These are phyloP conservation scores for Arthroderma sp. DNA, from an alignment of 2,329 filamentous ascomycete species.

Conservation along the genomic window DNA sequence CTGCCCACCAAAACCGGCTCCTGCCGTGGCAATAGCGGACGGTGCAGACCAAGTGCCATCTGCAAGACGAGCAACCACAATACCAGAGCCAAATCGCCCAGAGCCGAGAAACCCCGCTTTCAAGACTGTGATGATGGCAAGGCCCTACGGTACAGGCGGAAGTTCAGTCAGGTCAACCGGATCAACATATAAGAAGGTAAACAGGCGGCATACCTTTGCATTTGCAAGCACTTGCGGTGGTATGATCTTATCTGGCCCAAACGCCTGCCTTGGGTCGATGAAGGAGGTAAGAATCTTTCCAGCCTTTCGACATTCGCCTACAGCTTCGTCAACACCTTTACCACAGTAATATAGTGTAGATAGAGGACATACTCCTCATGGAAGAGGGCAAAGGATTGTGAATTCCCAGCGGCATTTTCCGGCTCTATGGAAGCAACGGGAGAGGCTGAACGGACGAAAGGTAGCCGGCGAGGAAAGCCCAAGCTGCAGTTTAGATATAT, in stretches of 20 bases:
- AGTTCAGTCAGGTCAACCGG: neutral
- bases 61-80: constrained; percentile 36
- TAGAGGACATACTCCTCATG: constrained; percentile 30
- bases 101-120: constrained; percentile 40
- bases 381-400: constrained; percentile 37
- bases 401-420: constrained; percentile 11
- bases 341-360: constrained; percentile 9
- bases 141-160: constrained; percentile 23
- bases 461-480: too few relatives aligned
- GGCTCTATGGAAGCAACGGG: too few relatives aligned
- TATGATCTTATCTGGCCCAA: constrained; percentile 95
- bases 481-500: too few relatives aligned
- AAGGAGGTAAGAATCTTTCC: constrained; percentile 92
- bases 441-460: too few relatives aligned
- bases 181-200: neutral
- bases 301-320: constrained; percentile 95
- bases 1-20: constrained; percentile 38
- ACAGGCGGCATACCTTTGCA: constrained; percentile 56
- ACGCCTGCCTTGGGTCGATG: constrained; percentile 81
- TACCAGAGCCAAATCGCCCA: constrained; percentile 36
- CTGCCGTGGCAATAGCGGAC: constrained; percentile 36
- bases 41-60: constrained; percentile 39
- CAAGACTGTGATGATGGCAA: constrained; percentile 36
- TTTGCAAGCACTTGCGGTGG: constrained; percentile 77
- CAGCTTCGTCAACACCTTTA: constrained; percentile 19